These are phyloP conservation scores for Nyssa sinensis DNA, from an alignment of 148 eudicot species.

Conservation along the genomic window DNA sequence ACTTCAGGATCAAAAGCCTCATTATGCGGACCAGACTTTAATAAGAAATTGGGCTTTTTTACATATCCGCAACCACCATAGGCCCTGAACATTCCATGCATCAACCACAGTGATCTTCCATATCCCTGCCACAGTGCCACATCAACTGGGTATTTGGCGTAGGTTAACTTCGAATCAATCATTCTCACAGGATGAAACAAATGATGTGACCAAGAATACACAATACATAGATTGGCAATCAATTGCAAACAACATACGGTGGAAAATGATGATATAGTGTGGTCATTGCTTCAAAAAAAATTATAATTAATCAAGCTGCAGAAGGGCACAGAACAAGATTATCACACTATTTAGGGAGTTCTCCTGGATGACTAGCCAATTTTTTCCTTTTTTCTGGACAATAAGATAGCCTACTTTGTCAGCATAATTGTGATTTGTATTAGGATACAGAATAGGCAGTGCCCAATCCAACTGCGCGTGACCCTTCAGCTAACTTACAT, in stretches of 20 bases:
- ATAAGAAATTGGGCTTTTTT: constrained; percentile 64
- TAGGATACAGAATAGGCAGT: too few species aligned
- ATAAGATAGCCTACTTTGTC: not conserved
- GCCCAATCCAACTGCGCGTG: too few species aligned
- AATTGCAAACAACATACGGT: not conserved
- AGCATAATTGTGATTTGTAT: not conserved
- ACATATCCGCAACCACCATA: constrained; percentile 89
- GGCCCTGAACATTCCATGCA: constrained; percentile 88
- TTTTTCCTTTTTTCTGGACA: not conserved
- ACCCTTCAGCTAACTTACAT: too few species aligned
- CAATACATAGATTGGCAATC: not conserved
- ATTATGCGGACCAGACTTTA: constrained; percentile 38
- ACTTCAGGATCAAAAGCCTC: constrained; percentile 57
- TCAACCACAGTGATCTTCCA: constrained; percentile 76
- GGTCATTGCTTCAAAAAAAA: not conserved
- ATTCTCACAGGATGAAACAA: constrained; percentile 4
- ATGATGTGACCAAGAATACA: not conserved
- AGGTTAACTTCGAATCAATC: not conserved
- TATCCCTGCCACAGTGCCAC: constrained; percentile 54
- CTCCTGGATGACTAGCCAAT: not conserved
- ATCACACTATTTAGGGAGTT: not conserved
- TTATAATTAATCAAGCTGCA: not conserved
- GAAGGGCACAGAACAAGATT: not conserved
- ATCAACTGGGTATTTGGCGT: constrained; percentile 5
- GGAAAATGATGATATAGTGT: not conserved